These are phyloP conservation scores for Clausena lansium DNA, from an alignment of 345 rosid genomes.

Conservation along the genomic window DNA sequence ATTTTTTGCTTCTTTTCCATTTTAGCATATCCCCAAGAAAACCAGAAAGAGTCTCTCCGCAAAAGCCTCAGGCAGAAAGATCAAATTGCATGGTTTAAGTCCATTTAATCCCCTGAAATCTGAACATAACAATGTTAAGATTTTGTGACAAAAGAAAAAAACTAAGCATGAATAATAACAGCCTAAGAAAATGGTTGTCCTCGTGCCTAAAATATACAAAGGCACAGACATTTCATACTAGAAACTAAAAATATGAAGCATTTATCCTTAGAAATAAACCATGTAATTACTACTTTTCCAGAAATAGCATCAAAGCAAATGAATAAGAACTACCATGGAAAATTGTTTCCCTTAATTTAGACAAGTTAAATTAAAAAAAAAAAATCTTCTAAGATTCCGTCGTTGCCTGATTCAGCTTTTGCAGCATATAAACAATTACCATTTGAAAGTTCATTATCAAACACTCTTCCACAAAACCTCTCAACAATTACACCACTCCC, in stretches of 20 bases:
- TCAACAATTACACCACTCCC: not conserved
- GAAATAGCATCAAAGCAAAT: not conserved
- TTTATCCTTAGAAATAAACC: not conserved
- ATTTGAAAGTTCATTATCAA: not conserved
- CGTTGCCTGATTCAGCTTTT: not conserved
- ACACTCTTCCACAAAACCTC: not conserved
- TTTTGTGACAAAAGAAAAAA: not conserved
- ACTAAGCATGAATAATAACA: not conserved
- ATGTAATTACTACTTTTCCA: not conserved
- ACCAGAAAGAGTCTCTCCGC: constrained; percentile 3
- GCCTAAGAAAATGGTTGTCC: not conserved
- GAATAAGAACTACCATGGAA: not conserved
- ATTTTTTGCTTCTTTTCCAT: constrained; percentile 56
- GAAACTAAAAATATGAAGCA: not conserved
- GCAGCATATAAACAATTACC: not conserved
- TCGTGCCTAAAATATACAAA: not conserved
- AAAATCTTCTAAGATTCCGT: not conserved
- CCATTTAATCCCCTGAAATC: not conserved
- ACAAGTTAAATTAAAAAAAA: not conserved
- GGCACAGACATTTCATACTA: not conserved
- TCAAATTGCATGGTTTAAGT: not conserved
- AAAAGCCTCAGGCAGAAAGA: not conserved
- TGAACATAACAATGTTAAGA: not conserved
- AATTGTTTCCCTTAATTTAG: not conserved
- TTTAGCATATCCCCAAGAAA: constrained; percentile 31